phyloP scores from a whole-genome alignment of 305 asterid genomes.

The Fraxinus albicans region DNA sequence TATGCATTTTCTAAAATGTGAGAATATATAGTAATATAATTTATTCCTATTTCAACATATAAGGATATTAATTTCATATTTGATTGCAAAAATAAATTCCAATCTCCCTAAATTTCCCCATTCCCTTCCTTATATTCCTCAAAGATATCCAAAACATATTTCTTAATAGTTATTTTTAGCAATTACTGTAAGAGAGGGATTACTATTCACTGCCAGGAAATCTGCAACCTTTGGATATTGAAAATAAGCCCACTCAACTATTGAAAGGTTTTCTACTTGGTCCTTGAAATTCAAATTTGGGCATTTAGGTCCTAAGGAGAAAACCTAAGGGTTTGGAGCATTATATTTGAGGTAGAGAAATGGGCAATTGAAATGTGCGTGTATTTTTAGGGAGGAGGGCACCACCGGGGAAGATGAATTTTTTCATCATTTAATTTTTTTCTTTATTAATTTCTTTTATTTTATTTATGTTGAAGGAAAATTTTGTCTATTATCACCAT shows the following conservation, averaged over 20 bases:
- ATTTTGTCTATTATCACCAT: not conserved
- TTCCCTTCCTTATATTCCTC: not conserved
- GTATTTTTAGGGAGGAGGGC: not conserved
- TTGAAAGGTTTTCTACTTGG: not conserved
- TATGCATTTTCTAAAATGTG: too few species aligned
- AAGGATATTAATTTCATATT: too few species aligned
- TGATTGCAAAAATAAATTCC: not conserved
- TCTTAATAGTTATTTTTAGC: not conserved
- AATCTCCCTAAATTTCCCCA: not conserved
- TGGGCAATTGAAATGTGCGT: not conserved
- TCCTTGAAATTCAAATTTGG: not conserved
- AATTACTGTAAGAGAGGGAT: not conserved
- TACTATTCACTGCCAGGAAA: not conserved
- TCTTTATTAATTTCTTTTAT: too few species aligned
- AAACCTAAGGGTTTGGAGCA: not conserved
- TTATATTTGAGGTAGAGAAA: not conserved
- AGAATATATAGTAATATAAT: too few species aligned
- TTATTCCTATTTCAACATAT: too few species aligned
- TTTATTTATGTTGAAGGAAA: not conserved
- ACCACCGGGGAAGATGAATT: not conserved
- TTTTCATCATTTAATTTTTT: too few species aligned
- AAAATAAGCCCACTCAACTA: not conserved
- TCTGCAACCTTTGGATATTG: not conserved
- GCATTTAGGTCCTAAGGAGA: not conserved
- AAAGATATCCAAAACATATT: not conserved